Evolutionary conservation across 2,329 filamentous ascomycete genomes (phyloP).

Genomic region (Fusarium xylarioides): DNA sequence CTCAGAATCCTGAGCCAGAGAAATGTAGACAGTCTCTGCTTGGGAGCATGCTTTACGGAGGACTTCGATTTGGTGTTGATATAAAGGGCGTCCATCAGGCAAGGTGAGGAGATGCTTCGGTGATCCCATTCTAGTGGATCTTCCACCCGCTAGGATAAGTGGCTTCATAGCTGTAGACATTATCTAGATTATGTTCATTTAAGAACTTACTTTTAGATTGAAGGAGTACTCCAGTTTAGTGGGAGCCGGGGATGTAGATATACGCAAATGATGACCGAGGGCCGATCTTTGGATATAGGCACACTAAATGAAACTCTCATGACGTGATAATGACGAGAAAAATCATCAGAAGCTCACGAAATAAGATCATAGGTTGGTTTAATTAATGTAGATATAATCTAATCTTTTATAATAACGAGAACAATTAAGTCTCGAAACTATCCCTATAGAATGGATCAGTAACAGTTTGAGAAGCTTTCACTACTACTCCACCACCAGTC

Average conservation of each 20-base stretch:
- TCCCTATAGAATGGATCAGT: too few relatives aligned
- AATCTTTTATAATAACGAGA: too few relatives aligned
- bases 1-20: neutral
- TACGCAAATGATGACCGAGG: neutral
- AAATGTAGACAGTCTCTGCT: neutral
- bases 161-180: neutral
- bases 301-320: neutral
- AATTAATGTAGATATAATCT: neutral
- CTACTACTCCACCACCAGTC: neutral
- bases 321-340: neutral
- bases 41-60: neutral
- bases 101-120: neutral
- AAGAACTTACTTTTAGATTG: rapidly evolving
- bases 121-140: neutral
- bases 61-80: neutral
- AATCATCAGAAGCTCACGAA: rapidly evolving
- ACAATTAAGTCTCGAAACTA: too few relatives aligned
- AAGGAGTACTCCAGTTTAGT: rapidly evolving
- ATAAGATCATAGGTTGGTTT: rapidly evolving
- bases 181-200: too few relatives aligned
- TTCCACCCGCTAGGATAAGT: neutral
- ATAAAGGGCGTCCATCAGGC: neutral
- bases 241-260: rapidly evolving
- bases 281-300: neutral
- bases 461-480: neutral